Percentiles rank a stretch among this genome's conserved stretches.
Conservation (phyloP, 768 basidiomycete species). For the Nevesoporus exiguus region DNA sequence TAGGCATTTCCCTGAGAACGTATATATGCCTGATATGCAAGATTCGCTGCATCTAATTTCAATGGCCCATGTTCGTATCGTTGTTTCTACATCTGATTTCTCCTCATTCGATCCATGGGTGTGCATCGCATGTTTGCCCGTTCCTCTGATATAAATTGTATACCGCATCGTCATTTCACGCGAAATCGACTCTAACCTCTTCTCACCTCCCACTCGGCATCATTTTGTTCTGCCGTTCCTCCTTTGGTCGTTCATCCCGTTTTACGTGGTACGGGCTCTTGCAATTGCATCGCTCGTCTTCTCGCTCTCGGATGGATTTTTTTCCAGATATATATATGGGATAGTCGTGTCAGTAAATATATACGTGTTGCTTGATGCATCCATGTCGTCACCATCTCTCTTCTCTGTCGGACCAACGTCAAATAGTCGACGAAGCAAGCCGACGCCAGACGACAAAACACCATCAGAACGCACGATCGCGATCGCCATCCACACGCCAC, state of each 20-base stretch:
- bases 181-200: constrained; percentile 13
- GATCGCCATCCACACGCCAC: too few species aligned
- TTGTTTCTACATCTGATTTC: constrained; percentile 1
- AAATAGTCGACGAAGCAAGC: neutral
- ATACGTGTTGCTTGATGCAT: constrained; percentile 29
- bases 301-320: constrained; percentile 5
- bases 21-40: constrained; percentile 27
- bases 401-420: neutral
- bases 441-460: too few species aligned
- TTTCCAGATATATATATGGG: constrained; percentile 18
- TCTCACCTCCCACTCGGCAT: neutral
- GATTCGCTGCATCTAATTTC: constrained; percentile 24
- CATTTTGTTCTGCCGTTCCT: too few species aligned
- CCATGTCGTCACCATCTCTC: constrained; percentile 3
- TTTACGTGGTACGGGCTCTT: neutral
- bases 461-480: too few species aligned
- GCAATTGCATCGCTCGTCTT: neutral
- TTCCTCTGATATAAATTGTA: constrained; percentile 24
- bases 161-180: constrained; percentile 23
- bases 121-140: constrained; percentile 8
- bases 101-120: constrained; percentile 13
- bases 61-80: constrained; percentile 12
- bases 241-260: neutral
- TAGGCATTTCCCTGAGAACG: constrained; percentile 16
- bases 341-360: constrained; percentile 24